These are phyloP conservation scores for Penstemon barbatus DNA, from an alignment of 257 asterid genomes.

Conservation along the genomic window DNA sequence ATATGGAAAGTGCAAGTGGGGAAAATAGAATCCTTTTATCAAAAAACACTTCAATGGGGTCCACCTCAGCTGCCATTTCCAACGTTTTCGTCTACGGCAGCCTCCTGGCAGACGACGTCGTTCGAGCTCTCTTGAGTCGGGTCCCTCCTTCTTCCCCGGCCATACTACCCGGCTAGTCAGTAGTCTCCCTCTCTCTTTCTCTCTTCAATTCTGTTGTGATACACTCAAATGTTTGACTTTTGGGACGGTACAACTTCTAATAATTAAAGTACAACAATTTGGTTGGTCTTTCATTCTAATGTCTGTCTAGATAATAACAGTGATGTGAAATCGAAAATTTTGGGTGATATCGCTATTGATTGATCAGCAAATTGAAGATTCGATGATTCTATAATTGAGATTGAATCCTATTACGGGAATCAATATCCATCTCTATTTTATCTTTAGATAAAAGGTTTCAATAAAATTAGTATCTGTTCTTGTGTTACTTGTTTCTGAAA, in stretches of 20 bases:
- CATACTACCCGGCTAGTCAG: constrained; percentile 35
- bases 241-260: constrained; percentile 7
- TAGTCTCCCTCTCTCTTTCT: constrained; percentile 18
- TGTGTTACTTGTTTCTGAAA: neutral
- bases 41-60: constrained; percentile 23
- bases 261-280: constrained; percentile 11
- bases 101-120: constrained; percentile 91
- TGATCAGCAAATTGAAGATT: neutral
- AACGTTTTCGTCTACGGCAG: constrained; percentile 95
- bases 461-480: neutral
- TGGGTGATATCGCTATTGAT: constrained; percentile 10
- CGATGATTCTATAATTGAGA: neutral
- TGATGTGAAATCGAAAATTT: neutral
- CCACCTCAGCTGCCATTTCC: constrained; percentile 30
- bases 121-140: constrained; percentile 58
- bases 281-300: neutral
- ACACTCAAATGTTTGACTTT: neutral
- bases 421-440: neutral
- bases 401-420: neutral
- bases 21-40: neutral
- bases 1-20: neutral
- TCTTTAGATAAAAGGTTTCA: neutral
- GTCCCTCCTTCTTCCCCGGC: constrained; percentile 43
- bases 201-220: constrained; percentile 6
- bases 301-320: neutral